Base-by-base conservation (phyloP, 1,284 basidiomycete genomes). In the Macrocystidia cucumis region DNA sequence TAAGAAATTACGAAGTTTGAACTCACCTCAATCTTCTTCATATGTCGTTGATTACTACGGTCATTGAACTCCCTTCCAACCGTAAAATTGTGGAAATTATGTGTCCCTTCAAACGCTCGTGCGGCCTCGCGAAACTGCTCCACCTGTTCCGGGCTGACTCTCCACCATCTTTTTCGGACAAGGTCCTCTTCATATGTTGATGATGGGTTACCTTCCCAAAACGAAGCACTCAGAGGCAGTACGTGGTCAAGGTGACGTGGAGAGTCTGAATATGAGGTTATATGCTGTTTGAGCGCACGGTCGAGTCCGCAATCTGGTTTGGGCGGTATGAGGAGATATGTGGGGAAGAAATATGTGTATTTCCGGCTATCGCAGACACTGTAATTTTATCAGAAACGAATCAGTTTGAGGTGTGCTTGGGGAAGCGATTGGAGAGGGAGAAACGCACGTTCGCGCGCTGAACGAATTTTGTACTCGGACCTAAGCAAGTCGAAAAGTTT, bases 71-170 rank as follows among this genome's bases (percentile, higher is more conserved):
- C 85, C 39, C 88, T 79, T 6, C 82, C 86, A 35, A 98, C 78
- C 0, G 96, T 98, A 51, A 93, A 98, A 57, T 98, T 98, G 62
- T 97, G 91, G 57, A 96, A 99, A 58, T 98, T 98, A 59, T 90
- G 90, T 4, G 78, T 81, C 5, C 87, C 91, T 48, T 84, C 72
- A 51, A 80, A 96, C 48, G 69, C 73, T 40, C 69, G 65, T 5
- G 80, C 74, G 1, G 74, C 58, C 9, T 56, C 60, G 38, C 80
- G 66, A 31, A 93, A 65, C 26, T 58, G 54, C 29, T 70, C 66
- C 14, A 93, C 44, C 17, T 75, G 69, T 9, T 69, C 68, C 2
- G 60, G 29, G 23, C 63, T 55, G 14, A 79, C 71, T 35, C 90
- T 73, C 77, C 85, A 95, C 11, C 55, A 53, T 29, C 76, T 71